Percentiles rank a stretch among this genome's conserved stretches.
Evolutionary conservation across 23 red algal species (phyloP).

Genomic region (Chondrus crispus): DNA sequence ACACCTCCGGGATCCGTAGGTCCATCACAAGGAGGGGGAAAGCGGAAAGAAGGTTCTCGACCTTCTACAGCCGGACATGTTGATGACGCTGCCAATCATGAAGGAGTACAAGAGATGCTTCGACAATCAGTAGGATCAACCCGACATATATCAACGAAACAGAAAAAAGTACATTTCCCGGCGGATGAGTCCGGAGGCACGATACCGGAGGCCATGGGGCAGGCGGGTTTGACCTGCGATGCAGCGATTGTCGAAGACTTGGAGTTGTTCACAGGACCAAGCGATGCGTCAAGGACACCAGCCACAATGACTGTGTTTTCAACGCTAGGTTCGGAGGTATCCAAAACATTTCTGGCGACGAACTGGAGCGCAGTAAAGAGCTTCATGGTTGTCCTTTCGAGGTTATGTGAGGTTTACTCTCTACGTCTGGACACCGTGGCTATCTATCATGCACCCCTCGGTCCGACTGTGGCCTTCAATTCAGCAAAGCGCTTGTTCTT

Average conservation of each 20-base stretch:
- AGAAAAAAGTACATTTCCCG: no score
- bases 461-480: conserved; percentile 57
- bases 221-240: conserved; percentile 55
- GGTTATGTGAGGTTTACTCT: conserved; percentile 24
- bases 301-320: conserved; percentile 30
- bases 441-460: conserved; percentile 26
- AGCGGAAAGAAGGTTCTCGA: no score
- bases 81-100: no score
- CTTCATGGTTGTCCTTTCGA: conserved; percentile 7
- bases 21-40: no score
- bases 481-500: conserved; percentile 22
- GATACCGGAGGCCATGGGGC: no score
- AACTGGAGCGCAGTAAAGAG: conserved; percentile 3
- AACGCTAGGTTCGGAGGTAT: background rate
- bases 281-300: background rate
- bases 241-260: conserved; percentile 29
- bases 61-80: no score
- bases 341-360: background rate
- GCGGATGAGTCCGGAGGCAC: no score
- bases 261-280: background rate
- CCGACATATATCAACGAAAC: no score
- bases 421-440: conserved; percentile 19
- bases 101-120: no score
- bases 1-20: no score
- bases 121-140: no score